phyloP scores from a whole-genome alignment of 345 rosid species.

The Eucalyptus curtisii region DNA sequence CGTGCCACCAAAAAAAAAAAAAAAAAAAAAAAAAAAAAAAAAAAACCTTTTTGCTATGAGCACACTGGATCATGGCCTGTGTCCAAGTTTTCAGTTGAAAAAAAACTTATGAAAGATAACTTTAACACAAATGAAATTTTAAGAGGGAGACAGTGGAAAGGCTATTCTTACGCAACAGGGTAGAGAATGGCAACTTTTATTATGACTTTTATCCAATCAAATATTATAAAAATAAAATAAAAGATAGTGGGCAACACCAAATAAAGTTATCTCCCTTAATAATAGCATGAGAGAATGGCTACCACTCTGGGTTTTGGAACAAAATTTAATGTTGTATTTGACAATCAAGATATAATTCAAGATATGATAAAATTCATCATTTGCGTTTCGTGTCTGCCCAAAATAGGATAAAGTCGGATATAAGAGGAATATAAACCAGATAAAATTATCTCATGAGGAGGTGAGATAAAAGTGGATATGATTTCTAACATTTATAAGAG shows the following conservation, averaged over 20 bases:
- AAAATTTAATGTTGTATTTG: background rate
- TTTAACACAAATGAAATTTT: background rate
- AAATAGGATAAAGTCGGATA: rapidly evolving
- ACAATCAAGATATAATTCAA: no score
- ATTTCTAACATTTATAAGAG: no score
- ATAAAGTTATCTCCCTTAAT: background rate
- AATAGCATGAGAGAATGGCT: background rate
- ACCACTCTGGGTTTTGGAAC: background rate
- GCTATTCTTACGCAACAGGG: background rate
- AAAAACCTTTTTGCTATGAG: background rate
- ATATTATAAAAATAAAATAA: no score
- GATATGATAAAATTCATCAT: no score
- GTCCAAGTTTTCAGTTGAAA: background rate
- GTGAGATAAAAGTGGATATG: rapidly evolving
- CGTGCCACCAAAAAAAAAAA: no score
- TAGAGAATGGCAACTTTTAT: background rate
- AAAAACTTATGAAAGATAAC: background rate
- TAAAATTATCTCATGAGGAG: no score
- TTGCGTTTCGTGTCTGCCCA: rapidly evolving
- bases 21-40: no score
- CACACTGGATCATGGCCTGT: background rate
- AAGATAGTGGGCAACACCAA: background rate
- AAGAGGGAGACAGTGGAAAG: background rate
- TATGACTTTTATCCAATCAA: background rate
- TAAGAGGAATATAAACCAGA: rapidly evolving